Evolutionary conservation across 768 basidiomycete genomes (phyloP).

Genomic region (Clavaria fumosa): DNA sequence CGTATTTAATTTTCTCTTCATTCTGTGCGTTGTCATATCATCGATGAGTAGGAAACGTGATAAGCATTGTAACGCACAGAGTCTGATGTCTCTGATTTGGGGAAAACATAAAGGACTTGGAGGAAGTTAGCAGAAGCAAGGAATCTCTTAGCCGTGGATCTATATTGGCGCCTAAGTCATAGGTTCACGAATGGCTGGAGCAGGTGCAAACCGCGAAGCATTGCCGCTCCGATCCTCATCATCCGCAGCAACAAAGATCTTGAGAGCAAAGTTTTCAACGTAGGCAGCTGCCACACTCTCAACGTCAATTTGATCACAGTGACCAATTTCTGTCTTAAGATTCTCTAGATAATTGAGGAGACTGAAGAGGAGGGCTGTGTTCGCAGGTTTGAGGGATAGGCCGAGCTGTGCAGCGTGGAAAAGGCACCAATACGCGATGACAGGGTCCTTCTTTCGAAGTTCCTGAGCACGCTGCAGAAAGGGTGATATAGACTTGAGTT

Average conservation of each 20-base stretch:
- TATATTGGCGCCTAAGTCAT: slow-evolving; percentile 19
- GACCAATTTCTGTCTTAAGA: slow-evolving; percentile 61
- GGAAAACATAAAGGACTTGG: slow-evolving; percentile 72
- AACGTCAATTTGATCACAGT: slow-evolving; percentile 66
- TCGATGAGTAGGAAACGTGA: not conserved
- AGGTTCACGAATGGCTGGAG: slow-evolving; percentile 2
- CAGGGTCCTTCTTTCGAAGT: slow-evolving; percentile 62
- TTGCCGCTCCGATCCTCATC: slow-evolving; percentile 74
- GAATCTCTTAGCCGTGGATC: slow-evolving; percentile 87
- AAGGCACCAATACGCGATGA: slow-evolving; percentile 93
- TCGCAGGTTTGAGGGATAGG: slow-evolving; percentile 51
- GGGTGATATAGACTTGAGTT: slow-evolving; percentile 56
- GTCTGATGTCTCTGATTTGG: slow-evolving; percentile 38
- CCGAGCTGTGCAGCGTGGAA: slow-evolving; percentile 88
- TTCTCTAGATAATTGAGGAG: slow-evolving; percentile 68
- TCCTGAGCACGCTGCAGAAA: slow-evolving; percentile 88
- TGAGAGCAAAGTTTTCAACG: slow-evolving; percentile 89
- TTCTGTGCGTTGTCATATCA: slow-evolving; percentile 28
- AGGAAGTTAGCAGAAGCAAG: slow-evolving; percentile 90
- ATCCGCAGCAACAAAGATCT: slow-evolving; percentile 79
- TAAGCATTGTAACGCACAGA: slow-evolving; percentile 27
- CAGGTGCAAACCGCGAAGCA: slow-evolving; percentile 25
- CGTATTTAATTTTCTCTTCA: slow-evolving; percentile 80
- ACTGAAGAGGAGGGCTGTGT: slow-evolving; percentile 52
- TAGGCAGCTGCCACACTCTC: slow-evolving; percentile 78